phyloP scores from a whole-genome alignment of 192 early-diverging fungal species.

The Mortierella antarctica region DNA sequence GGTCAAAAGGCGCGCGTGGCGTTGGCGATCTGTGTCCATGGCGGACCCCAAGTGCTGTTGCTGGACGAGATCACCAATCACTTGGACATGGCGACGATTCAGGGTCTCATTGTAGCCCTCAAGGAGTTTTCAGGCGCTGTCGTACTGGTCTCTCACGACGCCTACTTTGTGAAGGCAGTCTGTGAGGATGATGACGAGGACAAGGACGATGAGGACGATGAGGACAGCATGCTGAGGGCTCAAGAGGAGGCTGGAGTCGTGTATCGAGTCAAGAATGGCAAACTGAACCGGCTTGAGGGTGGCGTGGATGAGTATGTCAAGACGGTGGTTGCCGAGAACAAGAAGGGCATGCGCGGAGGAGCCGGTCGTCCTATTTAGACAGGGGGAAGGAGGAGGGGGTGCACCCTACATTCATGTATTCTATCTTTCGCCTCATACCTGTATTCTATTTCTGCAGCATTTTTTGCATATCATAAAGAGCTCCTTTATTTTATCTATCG shows the following conservation, averaged over 20 bases:
- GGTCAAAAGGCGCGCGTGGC: constrained; percentile 87
- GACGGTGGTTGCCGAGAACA: constrained; percentile 47
- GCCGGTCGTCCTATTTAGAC: constrained; percentile 38
- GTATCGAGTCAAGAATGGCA: constrained; percentile 63
- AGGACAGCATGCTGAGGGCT: constrained; percentile 10
- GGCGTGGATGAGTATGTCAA: constrained; percentile 75
- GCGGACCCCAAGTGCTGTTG: constrained; percentile 75
- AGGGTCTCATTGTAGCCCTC: constrained; percentile 77
- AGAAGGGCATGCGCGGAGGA: constrained; percentile 52
- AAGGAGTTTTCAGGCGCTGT: constrained; percentile 79
- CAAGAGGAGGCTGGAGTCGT: constrained; percentile 50
- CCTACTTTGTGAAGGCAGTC: constrained; percentile 80
- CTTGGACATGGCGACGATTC: constrained; percentile 88
- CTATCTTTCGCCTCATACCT: not conserved
- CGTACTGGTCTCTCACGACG: constrained; percentile 89
- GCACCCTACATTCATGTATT: not conserved
- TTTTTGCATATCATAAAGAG: not conserved
- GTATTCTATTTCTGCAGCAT: no score
- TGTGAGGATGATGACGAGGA: constrained; percentile 59
- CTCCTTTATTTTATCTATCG: no score
- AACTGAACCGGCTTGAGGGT: constrained; percentile 64
- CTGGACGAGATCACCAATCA: constrained; percentile 92
- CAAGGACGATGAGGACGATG: constrained; percentile 34
- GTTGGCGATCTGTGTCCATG: constrained; percentile 73
- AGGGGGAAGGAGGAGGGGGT: no score